These are phyloP conservation scores for Multifurca ochricompacta DNA, from an alignment of 768 basidiomycete species.

Conservation along the genomic window DNA sequence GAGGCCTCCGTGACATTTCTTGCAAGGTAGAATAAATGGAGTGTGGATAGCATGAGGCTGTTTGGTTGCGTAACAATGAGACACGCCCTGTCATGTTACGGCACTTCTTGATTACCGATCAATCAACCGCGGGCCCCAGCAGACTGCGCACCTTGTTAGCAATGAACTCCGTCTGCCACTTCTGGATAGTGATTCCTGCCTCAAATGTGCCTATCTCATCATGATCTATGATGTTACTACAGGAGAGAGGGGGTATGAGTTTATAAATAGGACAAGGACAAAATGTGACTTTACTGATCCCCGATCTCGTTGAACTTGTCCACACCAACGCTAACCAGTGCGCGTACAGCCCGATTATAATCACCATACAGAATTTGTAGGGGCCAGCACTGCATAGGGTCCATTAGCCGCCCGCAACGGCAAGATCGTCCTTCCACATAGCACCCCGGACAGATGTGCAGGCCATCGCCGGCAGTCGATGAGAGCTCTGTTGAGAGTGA, in stretches of 20 bases:
- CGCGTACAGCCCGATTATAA: conserved; percentile 34
- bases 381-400: conserved; percentile 48
- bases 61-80: conserved; percentile 1
- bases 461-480: conserved; percentile 32
- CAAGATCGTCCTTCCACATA: conserved; percentile 77
- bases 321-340: conserved; percentile 20
- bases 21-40: conserved; percentile 29
- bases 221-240: not conserved
- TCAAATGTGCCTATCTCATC: conserved; percentile 13
- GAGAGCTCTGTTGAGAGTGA: conserved; percentile 13
- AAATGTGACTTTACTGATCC: conserved; percentile 2
- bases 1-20: conserved; percentile 29
- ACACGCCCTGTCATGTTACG: not conserved
- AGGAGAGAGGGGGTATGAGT: not conserved
- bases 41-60: conserved; percentile 8
- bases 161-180: not conserved
- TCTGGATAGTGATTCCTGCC: conserved; percentile 21
- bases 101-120: not conserved
- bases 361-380: conserved; percentile 39
- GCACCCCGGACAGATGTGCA: conserved; percentile 60
- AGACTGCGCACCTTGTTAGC: not conserved
- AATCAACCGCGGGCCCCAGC: not conserved
- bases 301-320: not conserved
- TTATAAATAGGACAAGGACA: not conserved
- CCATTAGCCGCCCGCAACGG: conserved; percentile 46